phyloP scores from a whole-genome alignment of 1,139 yeast species.

The Meyerozyma guilliermondii region DNA sequence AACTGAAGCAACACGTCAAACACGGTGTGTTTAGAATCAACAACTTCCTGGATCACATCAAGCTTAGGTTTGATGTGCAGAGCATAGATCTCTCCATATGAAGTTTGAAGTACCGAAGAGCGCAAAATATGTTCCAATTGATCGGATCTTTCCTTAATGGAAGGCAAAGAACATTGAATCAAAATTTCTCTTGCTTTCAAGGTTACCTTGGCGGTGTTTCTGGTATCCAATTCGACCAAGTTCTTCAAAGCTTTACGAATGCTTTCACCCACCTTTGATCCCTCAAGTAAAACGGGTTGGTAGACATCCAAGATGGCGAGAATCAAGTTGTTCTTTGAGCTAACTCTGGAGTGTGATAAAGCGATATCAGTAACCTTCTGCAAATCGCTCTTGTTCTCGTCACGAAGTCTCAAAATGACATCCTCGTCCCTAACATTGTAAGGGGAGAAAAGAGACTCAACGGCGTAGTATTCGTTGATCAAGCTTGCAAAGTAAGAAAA shows the following conservation, averaged over 20 bases:
- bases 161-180: conserved; percentile 94
- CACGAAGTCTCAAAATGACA: conserved; percentile 79
- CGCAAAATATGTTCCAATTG: conserved; percentile 94
- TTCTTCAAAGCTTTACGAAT: conserved; percentile 69
- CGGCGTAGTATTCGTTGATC: conserved; percentile 65
- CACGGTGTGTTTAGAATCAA: conserved; percentile 92
- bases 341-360: conserved; percentile 87
- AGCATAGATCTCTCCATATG: conserved; percentile 77
- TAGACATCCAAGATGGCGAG: conserved; percentile 80
- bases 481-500: conserved; percentile 66
- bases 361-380: conserved; percentile 66
- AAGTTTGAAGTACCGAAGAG: conserved; percentile 83
- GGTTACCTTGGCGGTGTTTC: conserved; percentile 92
- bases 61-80: conserved; percentile 80
- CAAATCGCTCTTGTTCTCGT: conserved; percentile 75
- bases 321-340: conserved; percentile 86
- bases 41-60: conserved; percentile 79
- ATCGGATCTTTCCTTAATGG: conserved; percentile 92
- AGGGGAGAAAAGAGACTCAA: conserved; percentile 76
- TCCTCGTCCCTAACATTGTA: conserved; percentile 77
- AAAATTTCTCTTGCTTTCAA: conserved; percentile 93
- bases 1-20: conserved; percentile 94
- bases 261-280: conserved; percentile 63
- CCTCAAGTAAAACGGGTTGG: conserved; percentile 66
- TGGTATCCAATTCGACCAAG: conserved; percentile 81